These are phyloP conservation scores for Mimosa pudica DNA, from an alignment of 306 rosid genomes.

Conservation along the genomic window DNA sequence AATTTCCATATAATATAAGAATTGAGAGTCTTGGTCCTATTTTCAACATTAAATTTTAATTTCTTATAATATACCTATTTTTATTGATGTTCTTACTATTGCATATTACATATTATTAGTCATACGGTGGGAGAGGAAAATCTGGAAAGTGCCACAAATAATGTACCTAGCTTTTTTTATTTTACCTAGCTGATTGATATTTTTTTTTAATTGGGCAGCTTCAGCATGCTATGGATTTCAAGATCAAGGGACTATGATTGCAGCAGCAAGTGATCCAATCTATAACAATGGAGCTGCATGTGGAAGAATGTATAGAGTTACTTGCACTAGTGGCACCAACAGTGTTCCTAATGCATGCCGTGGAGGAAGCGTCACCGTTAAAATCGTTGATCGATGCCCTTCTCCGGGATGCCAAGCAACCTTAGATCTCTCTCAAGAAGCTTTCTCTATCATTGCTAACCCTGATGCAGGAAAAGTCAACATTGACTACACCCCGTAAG, in stretches of 20 bases:
- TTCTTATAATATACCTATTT: too few species aligned
- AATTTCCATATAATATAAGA: too few species aligned
- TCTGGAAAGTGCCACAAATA: too few species aligned
- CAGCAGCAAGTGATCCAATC: constrained; percentile 32
- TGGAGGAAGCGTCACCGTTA: constrained; percentile 33
- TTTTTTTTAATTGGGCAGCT: constrained; percentile 16
- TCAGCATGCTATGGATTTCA: constrained; percentile 35
- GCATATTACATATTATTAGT: too few species aligned
- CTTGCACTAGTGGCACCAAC: constrained; percentile 36
- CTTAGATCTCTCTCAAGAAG: constrained; percentile 43
- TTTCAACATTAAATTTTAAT: too few species aligned
- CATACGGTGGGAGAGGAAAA: too few species aligned
- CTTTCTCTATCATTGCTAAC: constrained; percentile 36
- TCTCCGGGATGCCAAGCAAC: constrained; percentile 38
- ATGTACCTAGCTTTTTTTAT: too few species aligned
- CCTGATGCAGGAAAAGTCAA: constrained; percentile 31
- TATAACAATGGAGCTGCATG: constrained; percentile 37
- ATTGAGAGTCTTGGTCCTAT: too few species aligned
- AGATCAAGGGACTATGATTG: constrained; percentile 40
- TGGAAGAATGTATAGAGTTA: constrained; percentile 35
- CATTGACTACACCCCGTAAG: constrained; percentile 29
- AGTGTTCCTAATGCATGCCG: constrained; percentile 23
- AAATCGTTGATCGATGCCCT: constrained; percentile 41
- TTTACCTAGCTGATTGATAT: too few species aligned
- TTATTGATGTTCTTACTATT: too few species aligned